A percentile compares a stretch with the other conserved stretches of the same genome.
phyloP scores from a whole-genome alignment of 1,284 basidiomycete species.

The Calocybe gambosa region DNA sequence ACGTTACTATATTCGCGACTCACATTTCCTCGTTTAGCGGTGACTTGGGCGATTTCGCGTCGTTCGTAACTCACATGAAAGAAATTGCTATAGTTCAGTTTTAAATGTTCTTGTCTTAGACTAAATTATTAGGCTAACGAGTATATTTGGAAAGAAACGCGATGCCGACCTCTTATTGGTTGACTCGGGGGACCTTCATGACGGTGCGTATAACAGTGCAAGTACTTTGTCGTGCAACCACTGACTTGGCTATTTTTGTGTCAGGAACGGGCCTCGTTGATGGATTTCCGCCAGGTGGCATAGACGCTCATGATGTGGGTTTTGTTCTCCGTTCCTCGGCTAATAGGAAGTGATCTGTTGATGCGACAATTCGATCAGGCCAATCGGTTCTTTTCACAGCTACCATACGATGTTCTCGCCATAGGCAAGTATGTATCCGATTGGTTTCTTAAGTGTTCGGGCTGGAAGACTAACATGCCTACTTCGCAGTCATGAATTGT shows the following conservation, averaged over 20 bases:
- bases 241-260: not conserved
- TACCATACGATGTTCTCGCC: conserved; percentile 79
- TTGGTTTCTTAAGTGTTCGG: not conserved
- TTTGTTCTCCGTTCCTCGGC: not conserved
- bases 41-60: conserved; percentile 76
- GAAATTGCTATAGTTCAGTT: conserved; percentile 48
- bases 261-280: conserved; percentile 68
- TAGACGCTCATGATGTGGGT: conserved; percentile 65
- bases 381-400: conserved; percentile 65
- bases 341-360: not conserved
- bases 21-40: conserved; percentile 36
- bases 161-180: conserved; percentile 67
- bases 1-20: not conserved
- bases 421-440: conserved; percentile 68
- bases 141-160: conserved; percentile 36
- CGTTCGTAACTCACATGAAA: conserved; percentile 81
- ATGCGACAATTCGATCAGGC: conserved; percentile 31
- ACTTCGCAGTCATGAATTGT: conserved; percentile 73
- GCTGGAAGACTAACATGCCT: conserved; percentile 1
- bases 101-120: not conserved
- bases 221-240: not conserved
- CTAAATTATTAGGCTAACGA: not conserved
- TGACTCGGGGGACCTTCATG: conserved; percentile 76
- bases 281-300: conserved; percentile 61
- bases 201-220: conserved; percentile 39